Evolutionary conservation across 805 yeast species (phyloP).

Genomic region (Peterozyma toletana): DNA sequence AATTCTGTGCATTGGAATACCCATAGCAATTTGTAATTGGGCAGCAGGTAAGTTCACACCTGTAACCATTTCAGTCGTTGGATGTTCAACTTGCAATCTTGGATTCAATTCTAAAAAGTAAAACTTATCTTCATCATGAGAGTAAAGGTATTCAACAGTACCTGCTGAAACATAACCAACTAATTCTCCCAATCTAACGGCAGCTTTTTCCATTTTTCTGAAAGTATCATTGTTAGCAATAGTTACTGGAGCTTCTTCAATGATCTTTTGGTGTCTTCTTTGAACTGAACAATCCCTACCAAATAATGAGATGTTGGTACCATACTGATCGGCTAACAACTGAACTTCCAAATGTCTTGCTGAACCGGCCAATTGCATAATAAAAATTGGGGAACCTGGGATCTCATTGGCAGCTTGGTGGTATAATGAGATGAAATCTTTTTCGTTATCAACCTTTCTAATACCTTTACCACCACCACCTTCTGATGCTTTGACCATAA

Average conservation of each 20-base stretch:
- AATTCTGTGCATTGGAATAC: constrained; percentile 93
- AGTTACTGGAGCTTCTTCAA: constrained; percentile 99
- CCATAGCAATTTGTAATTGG: constrained; percentile 98
- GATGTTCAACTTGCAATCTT: constrained; percentile 99
- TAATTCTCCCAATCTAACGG: constrained; percentile 91
- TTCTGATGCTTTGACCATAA: constrained; percentile 98
- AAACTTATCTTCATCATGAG: constrained; percentile 89
- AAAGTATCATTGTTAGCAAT: constrained; percentile 84
- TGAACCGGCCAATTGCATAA: constrained; percentile 94
- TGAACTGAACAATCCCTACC: constrained; percentile 99
- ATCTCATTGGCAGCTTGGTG: constrained; percentile 95
- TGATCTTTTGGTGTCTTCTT: constrained; percentile 98
- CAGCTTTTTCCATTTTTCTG: constrained; percentile 90
- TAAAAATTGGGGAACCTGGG: constrained; percentile 97
- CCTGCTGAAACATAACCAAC: constrained; percentile 99
- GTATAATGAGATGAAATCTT: constrained; percentile 68
- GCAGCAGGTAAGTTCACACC: constrained; percentile 99
- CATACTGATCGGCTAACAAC: constrained; percentile 95
- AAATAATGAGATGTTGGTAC: constrained; percentile 92
- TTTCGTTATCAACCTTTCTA: constrained; percentile 85
- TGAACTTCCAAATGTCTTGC: constrained; percentile 99
- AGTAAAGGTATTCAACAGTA: constrained; percentile 95
- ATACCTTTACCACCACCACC: constrained; percentile 99
- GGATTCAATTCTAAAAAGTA: constrained; percentile 97
- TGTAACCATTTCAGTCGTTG: constrained; percentile 98